A percentile compares a stretch with the other conserved stretches of the same genome.
These are phyloP conservation scores for Saccharomyces hybrid DNA, from an alignment of 1,139 yeast species.

Conservation along the genomic window DNA sequence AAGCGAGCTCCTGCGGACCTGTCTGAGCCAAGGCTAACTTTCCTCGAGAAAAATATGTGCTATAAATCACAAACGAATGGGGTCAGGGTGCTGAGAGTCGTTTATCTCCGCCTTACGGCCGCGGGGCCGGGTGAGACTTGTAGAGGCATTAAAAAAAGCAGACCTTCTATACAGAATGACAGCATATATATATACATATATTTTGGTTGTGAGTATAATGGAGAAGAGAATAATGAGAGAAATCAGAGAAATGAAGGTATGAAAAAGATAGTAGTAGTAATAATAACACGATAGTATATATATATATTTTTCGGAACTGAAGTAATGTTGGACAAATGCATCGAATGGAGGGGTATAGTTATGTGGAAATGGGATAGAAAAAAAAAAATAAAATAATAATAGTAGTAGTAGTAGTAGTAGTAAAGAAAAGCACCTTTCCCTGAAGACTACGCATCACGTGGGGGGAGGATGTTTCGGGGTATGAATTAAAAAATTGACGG, in stretches of 20 bases:
- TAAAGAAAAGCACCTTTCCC: neutral
- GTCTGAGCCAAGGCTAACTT: neutral
- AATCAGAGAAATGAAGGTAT: neutral
- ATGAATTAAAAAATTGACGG: conserved; percentile 26
- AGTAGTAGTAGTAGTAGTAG: neutral
- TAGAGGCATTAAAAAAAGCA: neutral
- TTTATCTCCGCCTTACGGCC: neutral
- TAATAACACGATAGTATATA: neutral
- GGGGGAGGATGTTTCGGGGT: conserved; percentile 30
- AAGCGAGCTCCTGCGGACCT: neutral
- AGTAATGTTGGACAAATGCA: neutral
- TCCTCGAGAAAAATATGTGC: neutral
- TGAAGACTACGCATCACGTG: conserved; percentile 6
- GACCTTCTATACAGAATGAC: neutral
- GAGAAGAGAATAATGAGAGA: neutral
- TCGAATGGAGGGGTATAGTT: neutral
- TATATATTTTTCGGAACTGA: neutral
- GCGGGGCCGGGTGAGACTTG: neutral
- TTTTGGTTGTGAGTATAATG: neutral
- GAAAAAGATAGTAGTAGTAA: neutral
- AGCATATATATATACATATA: neutral
- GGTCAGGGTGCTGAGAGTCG: neutral
- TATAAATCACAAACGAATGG: neutral
- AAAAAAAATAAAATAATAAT: neutral
- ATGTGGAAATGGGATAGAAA: neutral